phyloP scores from a whole-genome alignment of 345 rosid genomes.

The Crucihimalaya himalaica region DNA sequence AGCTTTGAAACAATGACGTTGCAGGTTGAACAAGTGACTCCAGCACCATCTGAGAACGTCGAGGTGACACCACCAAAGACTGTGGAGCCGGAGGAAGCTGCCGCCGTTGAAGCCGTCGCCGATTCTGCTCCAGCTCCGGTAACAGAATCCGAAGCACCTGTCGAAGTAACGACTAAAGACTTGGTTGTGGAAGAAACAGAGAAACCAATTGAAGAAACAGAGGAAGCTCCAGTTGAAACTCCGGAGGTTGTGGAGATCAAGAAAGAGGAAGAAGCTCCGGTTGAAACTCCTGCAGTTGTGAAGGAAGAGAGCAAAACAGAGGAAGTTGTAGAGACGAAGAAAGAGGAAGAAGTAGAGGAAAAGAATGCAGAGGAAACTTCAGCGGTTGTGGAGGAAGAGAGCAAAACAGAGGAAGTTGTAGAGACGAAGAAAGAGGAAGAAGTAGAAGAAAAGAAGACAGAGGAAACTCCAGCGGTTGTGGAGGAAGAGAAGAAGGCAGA shows the following conservation, averaged over 20 bases:
- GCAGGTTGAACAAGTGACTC: constrained; percentile 43
- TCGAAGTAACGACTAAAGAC: constrained; percentile 32
- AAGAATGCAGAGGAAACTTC: constrained; percentile 35
- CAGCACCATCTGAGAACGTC: constrained; percentile 32
- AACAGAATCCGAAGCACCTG: constrained; percentile 28
- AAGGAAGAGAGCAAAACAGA: constrained; percentile 29
- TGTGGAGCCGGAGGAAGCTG: constrained; percentile 10
- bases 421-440: constrained; percentile 31
- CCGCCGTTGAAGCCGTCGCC: background rate
- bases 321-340: constrained; percentile 27
- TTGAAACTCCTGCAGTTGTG: constrained; percentile 28
- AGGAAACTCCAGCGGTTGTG: constrained; percentile 35
- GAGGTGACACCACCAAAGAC: constrained; percentile 38
- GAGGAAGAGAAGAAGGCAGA: constrained; percentile 29
- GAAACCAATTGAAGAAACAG: constrained; percentile 17
- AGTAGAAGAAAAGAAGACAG: constrained; percentile 36
- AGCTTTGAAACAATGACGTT: constrained; percentile 14
- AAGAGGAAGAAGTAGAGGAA: constrained; percentile 31
- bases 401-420: constrained; percentile 25
- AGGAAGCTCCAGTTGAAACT: constrained; percentile 8
- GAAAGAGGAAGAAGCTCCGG: constrained; percentile 35
- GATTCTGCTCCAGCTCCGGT: constrained; percentile 29
- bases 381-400: constrained; percentile 33
- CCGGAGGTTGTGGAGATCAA: constrained; percentile 24
- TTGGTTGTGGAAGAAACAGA: constrained; percentile 29